Conservation (phyloP, 1,139 yeast genomes). For the Zygosaccharomyces sapae region DNA sequence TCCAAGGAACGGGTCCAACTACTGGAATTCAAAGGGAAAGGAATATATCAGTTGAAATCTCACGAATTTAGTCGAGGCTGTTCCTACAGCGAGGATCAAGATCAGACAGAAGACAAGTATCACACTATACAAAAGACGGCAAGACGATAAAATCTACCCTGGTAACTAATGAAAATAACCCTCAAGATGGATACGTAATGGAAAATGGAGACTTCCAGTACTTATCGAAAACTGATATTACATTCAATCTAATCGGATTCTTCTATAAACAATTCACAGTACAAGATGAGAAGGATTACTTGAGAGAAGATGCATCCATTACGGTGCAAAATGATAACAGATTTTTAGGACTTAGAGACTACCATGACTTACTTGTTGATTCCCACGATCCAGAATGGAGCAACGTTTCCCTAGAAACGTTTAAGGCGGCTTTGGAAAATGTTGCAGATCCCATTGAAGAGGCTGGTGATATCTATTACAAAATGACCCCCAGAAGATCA, state of each 20-base stretch:
- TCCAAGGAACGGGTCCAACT: constrained; percentile 20
- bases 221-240: constrained; percentile 43
- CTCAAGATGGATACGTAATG: constrained; percentile 31
- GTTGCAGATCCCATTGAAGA: constrained; percentile 48
- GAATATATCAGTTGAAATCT: constrained; percentile 33
- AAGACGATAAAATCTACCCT: constrained; percentile 37
- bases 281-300: constrained; percentile 28
- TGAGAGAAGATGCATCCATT: constrained; percentile 13
- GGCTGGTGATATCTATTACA: constrained; percentile 48
- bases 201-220: constrained; percentile 40
- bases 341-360: constrained; percentile 35
- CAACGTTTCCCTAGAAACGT: constrained; percentile 16
- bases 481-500: constrained; percentile 40
- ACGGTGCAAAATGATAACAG: constrained; percentile 11
- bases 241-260: constrained; percentile 41
- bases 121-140: constrained; percentile 33
- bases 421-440: constrained; percentile 33
- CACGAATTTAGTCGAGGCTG: constrained; percentile 34
- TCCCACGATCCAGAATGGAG: constrained; percentile 26
- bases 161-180: constrained; percentile 33
- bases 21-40: constrained; percentile 19
- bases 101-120: constrained; percentile 29
- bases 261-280: constrained; percentile 33
- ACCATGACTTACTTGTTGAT: constrained; percentile 34
- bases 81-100: constrained; percentile 22